These are phyloP conservation scores for Hypocreales sp. DNA, from an alignment of 2,329 filamentous ascomycete genomes.

Conservation along the genomic window DNA sequence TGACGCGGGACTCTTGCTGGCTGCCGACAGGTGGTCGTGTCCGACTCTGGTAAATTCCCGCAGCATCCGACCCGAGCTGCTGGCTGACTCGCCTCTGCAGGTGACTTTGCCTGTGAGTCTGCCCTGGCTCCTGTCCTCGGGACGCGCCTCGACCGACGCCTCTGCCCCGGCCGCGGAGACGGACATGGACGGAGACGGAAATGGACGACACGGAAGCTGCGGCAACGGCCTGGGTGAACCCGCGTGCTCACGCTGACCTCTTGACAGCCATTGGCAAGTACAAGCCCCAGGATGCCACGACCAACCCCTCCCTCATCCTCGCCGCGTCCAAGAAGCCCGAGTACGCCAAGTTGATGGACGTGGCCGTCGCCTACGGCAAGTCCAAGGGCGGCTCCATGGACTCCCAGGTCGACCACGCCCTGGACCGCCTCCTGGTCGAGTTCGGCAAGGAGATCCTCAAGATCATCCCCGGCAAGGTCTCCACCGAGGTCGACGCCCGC, in stretches of 20 bases:
- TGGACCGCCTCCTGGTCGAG: constrained; percentile 90
- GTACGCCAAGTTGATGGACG: constrained; percentile 84
- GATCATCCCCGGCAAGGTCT: constrained; percentile 96
- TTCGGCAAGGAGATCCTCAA: constrained; percentile 96
- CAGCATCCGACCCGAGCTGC: constrained; percentile 7
- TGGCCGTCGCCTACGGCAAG: constrained; percentile 78
- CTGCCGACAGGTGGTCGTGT: constrained; percentile 64
- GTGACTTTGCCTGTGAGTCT: constrained; percentile 63
- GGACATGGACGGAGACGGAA: too few species aligned
- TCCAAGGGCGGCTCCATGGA: constrained; percentile 51
- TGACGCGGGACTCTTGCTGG: too few species aligned
- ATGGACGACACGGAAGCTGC: too few species aligned
- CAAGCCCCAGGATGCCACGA: constrained; percentile 99
- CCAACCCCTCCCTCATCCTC: constrained; percentile 97
- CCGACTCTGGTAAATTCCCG: constrained; percentile 70
- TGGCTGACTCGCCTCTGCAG: constrained; percentile 23
- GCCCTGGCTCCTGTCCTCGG: constrained; percentile 1
- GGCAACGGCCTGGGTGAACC: too few species aligned
- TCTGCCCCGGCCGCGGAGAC: too few species aligned
- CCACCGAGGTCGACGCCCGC: constrained; percentile 91
- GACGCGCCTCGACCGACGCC: too few species aligned
- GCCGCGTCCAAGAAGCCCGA: constrained; percentile 96
- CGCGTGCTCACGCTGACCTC: constrained; percentile 11
- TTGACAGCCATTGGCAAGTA: constrained; percentile 87
- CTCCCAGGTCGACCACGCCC: constrained; percentile 72